Evolutionary conservation across 2,329 filamentous ascomycete genomes (phyloP).

Genomic region (Drechslerella dactyloides): DNA sequence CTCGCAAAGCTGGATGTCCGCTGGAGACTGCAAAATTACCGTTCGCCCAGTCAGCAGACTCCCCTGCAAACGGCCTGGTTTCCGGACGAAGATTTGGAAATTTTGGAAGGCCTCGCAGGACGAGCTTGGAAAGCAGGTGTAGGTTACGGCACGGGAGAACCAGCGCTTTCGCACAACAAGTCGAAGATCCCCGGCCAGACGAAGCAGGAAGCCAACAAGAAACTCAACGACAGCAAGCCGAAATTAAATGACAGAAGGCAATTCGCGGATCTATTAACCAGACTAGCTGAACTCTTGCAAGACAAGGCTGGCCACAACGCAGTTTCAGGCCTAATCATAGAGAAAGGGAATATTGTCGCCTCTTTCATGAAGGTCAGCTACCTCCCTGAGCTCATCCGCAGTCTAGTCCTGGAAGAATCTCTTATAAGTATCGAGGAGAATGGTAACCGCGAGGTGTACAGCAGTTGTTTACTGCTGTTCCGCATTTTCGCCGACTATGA

Average conservation of each 20-base stretch:
- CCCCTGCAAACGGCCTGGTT: neutral
- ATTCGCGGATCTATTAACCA: slow-evolving; percentile 11
- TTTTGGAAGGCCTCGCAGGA: no score
- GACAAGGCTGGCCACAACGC: slow-evolving; percentile 5
- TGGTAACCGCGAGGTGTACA: slow-evolving; percentile 50
- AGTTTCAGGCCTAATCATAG: slow-evolving; percentile 6
- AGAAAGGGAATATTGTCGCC: slow-evolving; percentile 7
- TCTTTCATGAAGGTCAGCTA: slow-evolving; percentile 45
- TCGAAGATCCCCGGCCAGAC: slow-evolving; percentile 8
- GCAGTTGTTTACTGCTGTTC: slow-evolving; percentile 39
- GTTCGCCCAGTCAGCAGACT: neutral
- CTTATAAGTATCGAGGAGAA: slow-evolving; percentile 50
- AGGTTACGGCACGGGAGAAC: slow-evolving; percentile 6
- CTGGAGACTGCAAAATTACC: slow-evolving; percentile 27
- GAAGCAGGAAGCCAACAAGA: slow-evolving; percentile 18
- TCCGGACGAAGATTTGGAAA: no score
- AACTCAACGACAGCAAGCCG: no score
- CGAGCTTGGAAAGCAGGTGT: neutral
- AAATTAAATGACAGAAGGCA: slow-evolving; percentile 25
- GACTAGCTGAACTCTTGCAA: neutral
- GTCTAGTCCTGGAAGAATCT: slow-evolving; percentile 51
- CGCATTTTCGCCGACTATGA: slow-evolving; percentile 38
- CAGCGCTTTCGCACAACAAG: neutral
- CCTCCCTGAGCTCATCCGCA: slow-evolving; percentile 49
- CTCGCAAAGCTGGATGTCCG: slow-evolving; percentile 33